Base-by-base conservation (phyloP, 1,284 basidiomycete species). In the Tilletiopsis washingtonensis region DNA sequence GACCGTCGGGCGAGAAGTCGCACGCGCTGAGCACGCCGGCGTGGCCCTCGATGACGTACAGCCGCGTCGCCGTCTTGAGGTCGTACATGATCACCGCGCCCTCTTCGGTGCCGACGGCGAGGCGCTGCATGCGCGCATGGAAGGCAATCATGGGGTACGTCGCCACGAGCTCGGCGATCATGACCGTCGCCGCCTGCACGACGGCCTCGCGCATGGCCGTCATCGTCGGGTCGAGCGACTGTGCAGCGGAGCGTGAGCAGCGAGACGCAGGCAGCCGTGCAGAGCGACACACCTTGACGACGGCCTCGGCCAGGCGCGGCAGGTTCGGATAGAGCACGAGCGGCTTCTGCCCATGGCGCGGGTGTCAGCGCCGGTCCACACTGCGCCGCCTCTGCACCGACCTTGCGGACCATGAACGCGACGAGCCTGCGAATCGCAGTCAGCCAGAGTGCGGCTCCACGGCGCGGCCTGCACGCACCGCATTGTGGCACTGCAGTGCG, bases 31-130 rank as follows among this genome's bases (percentile, higher is more conserved):
- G 51, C 0, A 53, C 45, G 4, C 47, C 45, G 14, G 53, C 42
- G 40, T 96, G 91, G 0, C 88, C 85, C 65, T 97, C 91, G 7
- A 98, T 81, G 0, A 98, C 88, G 69, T 96, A 97, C 5, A 98
- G 77, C 11, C 93, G 81, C 2, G 88, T 96, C 0, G 90, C 91
- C 0, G 91, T 91, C 75, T 96, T 96, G 45, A 98, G 79, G 69
- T 98, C 94, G 73, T 96, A 97, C 82, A 97, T 89, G 60, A 97
- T 83, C 27, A 72, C 66, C 4, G 74, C 74, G 0, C 91, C 90
- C 74, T 98, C 94, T 57, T 82, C 83, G 0, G 93, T 96, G 0
- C 94, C 94, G 0, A 97, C 91, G 0, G 86, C 89, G 1, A 98
- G 81, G 6, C 87, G 82, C 71, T 98, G 93, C 1, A 82, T 84